Evolutionary conservation across 2,329 filamentous ascomycete genomes (phyloP), one percentile per base, ranked within the genome.

Genomic region (Pseudofabraea citricarpa): DNA sequence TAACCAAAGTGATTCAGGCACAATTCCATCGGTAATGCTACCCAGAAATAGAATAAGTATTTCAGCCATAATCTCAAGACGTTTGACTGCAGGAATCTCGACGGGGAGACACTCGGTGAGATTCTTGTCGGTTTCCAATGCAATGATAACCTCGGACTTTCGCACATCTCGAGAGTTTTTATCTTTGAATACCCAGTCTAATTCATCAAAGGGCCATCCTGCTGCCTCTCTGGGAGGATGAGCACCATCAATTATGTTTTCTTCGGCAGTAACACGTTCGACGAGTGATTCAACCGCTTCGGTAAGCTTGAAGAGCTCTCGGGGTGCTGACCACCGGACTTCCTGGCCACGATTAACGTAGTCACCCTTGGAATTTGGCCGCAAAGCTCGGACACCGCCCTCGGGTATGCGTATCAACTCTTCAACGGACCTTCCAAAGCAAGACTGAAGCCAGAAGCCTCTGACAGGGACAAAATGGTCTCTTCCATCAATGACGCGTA

Each of bases 391-490:
- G 45, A 86, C 86, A 5, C 93, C 85, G 4, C 90, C 89, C 77
- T 90, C 82, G 0, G 93, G 90, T 4, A 96, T 80, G 15, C 84
- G 81, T 39, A 94, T 88, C 7, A 98, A 74, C 57, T 95, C 90
- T 47, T 90, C 85, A n/a, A 98, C 75, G 0, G 87, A 90, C 27
- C 88, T 81, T 0, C 87, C 88, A 38, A 97, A 87, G 55, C 83
- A 87, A 0, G 88, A 89, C 7, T 86, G 85, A 3, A 84, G 69
- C 91, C 93, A 98, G 1, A 67, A 70, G 0, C 79, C 93, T 19
- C 78, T 81, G 0, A 95, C 72, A 0, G 90, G 85, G 29, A 98
- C 79, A 60, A 98, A 98, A 59, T 97, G 87, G 56, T 98, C 93
- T 37, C 90, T 78, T 1, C 94, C 94, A 41, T 85, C 79, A 9